phyloP scores from a whole-genome alignment of 2,329 filamentous ascomycete species.

The Fusarium metavorans region DNA sequence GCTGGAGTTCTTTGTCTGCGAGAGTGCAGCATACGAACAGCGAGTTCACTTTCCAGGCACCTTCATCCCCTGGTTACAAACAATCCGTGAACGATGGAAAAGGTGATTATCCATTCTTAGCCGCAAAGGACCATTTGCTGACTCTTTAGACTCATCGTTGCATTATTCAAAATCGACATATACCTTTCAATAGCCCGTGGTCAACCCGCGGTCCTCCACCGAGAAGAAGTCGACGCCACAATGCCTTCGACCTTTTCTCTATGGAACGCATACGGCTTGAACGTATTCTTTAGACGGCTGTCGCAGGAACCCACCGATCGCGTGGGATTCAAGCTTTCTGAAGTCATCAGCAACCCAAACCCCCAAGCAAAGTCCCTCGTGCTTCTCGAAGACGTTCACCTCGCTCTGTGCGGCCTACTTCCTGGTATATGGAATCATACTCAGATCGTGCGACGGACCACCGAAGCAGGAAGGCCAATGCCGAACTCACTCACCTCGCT shows the following conservation, averaged over 20 bases:
- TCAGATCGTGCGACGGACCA: constrained; percentile 41
- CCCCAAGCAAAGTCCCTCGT: constrained; percentile 42
- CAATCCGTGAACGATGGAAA: constrained; percentile 50
- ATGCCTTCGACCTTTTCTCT: constrained; percentile 50
- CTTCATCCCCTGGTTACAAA: constrained; percentile 52
- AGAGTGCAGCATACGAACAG: constrained; percentile 51
- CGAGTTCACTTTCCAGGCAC: constrained; percentile 51
- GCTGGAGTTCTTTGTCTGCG: constrained; percentile 51
- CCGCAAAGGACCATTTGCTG: background rate
- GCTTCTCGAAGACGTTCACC: constrained; percentile 51
- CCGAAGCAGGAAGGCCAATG: constrained; percentile 12
- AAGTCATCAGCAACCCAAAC: constrained; percentile 46
- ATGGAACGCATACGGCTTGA: constrained; percentile 54
- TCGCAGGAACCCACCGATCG: constrained; percentile 49
- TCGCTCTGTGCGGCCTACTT: constrained; percentile 47
- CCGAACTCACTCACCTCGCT: constrained; percentile 32
- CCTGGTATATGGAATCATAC: constrained; percentile 49
- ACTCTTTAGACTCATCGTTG: constrained; percentile 47
- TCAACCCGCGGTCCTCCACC: constrained; percentile 48
- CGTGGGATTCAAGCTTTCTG: constrained; percentile 45
- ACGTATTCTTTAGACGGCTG: constrained; percentile 51
- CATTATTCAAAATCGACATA: constrained; percentile 54
- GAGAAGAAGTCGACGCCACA: constrained; percentile 53
- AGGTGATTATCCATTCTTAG: constrained; percentile 40
- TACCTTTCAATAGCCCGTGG: constrained; percentile 50